phyloP scores from a whole-genome alignment of 768 basidiomycete genomes.

The Boletus coccyginus region DNA sequence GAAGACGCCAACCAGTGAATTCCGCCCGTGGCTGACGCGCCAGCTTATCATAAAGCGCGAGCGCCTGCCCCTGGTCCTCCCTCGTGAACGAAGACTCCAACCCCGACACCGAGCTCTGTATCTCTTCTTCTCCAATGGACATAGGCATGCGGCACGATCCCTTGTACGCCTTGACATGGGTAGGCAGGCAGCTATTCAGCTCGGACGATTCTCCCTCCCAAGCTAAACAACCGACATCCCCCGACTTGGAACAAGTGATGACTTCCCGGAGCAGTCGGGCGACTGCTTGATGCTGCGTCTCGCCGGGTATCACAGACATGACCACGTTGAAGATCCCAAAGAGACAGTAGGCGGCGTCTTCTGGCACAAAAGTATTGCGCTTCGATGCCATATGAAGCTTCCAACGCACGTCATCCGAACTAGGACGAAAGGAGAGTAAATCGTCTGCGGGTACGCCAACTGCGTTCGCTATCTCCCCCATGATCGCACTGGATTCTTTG shows the following conservation, averaged over 20 bases:
- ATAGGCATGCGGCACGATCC: not conserved
- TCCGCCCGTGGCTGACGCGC: not conserved
- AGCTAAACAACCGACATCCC: slow-evolving; percentile 1
- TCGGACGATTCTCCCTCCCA: slow-evolving; percentile 2
- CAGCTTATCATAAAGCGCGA: not conserved
- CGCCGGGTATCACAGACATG: slow-evolving; percentile 1
- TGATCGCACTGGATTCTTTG: slow-evolving; percentile 3
- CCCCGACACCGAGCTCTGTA: not conserved
- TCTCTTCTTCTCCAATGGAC: not conserved
- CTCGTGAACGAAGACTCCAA: not conserved
- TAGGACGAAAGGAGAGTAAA: slow-evolving; percentile 1
- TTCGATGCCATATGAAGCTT: slow-evolving; percentile 11
- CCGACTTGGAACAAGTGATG: not conserved
- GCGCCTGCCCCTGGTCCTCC: not conserved
- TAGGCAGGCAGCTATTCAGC: slow-evolving; percentile 1
- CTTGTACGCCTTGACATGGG: not conserved
- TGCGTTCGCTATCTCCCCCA: not conserved
- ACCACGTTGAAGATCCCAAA: slow-evolving; percentile 1
- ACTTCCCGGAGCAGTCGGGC: slow-evolving; percentile 3
- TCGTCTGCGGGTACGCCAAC: not conserved
- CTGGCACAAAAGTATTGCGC: not conserved
- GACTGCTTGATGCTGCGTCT: not conserved
- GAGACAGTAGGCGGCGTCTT: slow-evolving; percentile 6
- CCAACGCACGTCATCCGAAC: not conserved
- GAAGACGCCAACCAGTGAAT: not conserved